A percentile compares a stretch with the other conserved stretches of the same genome.
Conservation (phyloP, 306 rosid species). For the Vigna nakashimae region DNA sequence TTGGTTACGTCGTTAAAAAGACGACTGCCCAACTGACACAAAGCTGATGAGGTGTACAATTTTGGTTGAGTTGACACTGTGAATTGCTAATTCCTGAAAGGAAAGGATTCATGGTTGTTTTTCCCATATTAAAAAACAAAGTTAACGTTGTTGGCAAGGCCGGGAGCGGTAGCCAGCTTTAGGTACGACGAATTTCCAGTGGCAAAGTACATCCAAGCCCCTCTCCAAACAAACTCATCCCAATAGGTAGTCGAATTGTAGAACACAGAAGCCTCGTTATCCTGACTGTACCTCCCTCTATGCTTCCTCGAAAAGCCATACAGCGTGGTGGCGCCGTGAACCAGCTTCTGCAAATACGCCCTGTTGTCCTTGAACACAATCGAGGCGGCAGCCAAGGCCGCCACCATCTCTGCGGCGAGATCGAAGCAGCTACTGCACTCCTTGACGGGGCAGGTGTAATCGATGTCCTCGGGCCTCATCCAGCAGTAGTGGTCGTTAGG, state of each 20-base stretch:
- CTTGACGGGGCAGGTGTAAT: conserved; percentile 56
- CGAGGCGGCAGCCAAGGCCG: conserved; percentile 75
- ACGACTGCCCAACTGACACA: too few species aligned
- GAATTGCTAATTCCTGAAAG: too few species aligned
- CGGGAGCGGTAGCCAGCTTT: conserved; percentile 67
- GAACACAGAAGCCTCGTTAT: conserved; percentile 56
- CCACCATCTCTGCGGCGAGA: conserved; percentile 80
- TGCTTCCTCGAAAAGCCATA: too few species aligned
- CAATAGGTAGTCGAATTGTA: conserved; percentile 71
- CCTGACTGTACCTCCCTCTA: too few species aligned
- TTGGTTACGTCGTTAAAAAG: too few species aligned
- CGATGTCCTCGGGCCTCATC: conserved; percentile 83
- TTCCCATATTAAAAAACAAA: too few species aligned
- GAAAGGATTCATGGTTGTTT: conserved; percentile 50
- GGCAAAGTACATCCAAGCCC: conserved; percentile 90
- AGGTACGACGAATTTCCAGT: conserved; percentile 83
- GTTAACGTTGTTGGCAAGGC: conserved; percentile 68
- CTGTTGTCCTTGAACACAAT: conserved; percentile 84
- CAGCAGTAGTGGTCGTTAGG: conserved; percentile 82
- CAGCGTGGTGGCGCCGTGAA: too few species aligned
- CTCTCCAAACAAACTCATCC: conserved; percentile 87
- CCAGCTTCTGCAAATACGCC: too few species aligned
- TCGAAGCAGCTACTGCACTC: conserved; percentile 55
- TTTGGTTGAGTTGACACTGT: too few species aligned
- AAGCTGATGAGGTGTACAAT: too few species aligned